phyloP scores from a whole-genome alignment of 1,284 basidiomycete genomes.

The Moesziomyces parantarcticus region DNA sequence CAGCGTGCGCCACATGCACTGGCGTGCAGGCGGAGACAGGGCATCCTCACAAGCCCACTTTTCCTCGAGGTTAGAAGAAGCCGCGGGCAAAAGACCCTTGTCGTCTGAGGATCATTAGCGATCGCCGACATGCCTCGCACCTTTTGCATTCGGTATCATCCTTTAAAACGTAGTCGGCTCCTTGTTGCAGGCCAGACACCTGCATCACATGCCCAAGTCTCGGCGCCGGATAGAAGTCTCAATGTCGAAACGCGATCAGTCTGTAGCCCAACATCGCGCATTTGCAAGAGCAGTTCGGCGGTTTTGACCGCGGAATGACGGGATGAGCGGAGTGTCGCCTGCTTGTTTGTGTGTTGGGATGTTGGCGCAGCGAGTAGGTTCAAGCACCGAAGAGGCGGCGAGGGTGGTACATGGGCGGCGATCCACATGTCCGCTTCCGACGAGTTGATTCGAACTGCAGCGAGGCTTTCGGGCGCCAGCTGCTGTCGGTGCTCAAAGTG shows the following conservation, averaged over 20 bases:
- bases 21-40: not conserved
- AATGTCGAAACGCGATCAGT: not conserved
- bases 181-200: no score
- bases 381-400: not conserved
- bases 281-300: no score
- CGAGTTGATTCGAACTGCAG: no score
- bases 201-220: no score
- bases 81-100: no score
- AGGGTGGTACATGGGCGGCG: not conserved
- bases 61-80: no score
- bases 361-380: not conserved
- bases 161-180: no score
- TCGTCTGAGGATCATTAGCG: not conserved
- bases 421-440: not conserved
- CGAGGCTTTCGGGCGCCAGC: no score
- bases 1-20: not conserved
- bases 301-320: not conserved
- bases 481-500: not conserved
- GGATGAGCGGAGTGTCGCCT: not conserved
- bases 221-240: no score
- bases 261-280: not conserved
- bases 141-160: no score
- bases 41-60: no score
- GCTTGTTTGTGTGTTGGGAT: not conserved
- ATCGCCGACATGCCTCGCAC: not conserved